Conservation (phyloP, 2,329 filamentous ascomycete genomes). For the Passalora sequoiae region DNA sequence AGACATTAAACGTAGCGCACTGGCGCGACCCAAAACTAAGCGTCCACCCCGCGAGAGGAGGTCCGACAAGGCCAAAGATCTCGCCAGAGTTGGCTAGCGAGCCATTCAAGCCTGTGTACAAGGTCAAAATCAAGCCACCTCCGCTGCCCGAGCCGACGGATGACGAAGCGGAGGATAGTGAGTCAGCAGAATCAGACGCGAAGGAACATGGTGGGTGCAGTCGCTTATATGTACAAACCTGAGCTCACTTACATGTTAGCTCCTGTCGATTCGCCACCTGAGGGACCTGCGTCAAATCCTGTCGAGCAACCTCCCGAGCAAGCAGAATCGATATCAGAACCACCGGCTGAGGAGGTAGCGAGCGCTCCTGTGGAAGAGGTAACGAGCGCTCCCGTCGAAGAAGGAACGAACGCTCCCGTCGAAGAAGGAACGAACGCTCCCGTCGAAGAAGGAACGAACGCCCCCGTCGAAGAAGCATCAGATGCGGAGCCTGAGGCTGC, state of each 20-base stretch:
- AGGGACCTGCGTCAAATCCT: not conserved
- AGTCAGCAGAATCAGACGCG: slow-evolving; percentile 8
- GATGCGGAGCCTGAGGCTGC: too few relatives aligned
- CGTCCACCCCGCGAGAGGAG: slow-evolving; percentile 26
- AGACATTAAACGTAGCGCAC: slow-evolving; percentile 22
- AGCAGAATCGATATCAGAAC: not conserved
- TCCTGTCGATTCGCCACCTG: slow-evolving; percentile 1
- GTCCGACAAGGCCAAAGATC: slow-evolving; percentile 19
- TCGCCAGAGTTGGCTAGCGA: slow-evolving; percentile 22
- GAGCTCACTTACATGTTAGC: not conserved
- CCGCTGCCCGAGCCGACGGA: slow-evolving; percentile 24
- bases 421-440: not conserved
- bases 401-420: not conserved
- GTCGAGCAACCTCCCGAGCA: not conserved
- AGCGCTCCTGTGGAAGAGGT: not conserved
- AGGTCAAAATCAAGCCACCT: slow-evolving; percentile 19
- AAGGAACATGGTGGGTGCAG: not conserved
- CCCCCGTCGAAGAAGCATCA: not conserved
- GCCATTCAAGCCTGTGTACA: slow-evolving; percentile 25
- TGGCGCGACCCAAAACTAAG: slow-evolving; percentile 27
- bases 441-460: not conserved
- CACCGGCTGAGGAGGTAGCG: too few relatives aligned
- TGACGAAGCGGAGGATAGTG: slow-evolving; percentile 22
- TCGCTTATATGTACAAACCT: not conserved
- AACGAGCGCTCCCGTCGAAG: not conserved